These are phyloP conservation scores for Planoprotostelium fungivorum DNA, from an alignment of 78 protist genomes.

Conservation along the genomic window DNA sequence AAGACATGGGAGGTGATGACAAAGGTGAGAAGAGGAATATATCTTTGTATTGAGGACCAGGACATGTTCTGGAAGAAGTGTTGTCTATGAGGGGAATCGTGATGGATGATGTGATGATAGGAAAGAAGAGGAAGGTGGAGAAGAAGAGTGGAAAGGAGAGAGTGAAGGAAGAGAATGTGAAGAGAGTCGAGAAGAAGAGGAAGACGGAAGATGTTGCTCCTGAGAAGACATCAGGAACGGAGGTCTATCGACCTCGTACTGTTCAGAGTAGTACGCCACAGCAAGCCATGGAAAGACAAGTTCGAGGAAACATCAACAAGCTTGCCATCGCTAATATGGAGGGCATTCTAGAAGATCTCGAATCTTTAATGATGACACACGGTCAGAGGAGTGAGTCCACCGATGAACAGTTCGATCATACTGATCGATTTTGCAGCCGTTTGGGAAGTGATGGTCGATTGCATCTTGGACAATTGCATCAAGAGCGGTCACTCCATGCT, in stretches of 20 bases:
- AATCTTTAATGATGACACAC: background rate
- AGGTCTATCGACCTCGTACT: constrained; percentile 43
- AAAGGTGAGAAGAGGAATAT: too few species aligned
- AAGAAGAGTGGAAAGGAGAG: constrained; percentile 7
- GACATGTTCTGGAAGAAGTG: too few species aligned
- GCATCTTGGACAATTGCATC: background rate
- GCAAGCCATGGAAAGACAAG: background rate
- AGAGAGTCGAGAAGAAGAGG: constrained; percentile 28
- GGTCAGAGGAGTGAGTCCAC: background rate
- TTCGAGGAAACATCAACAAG: background rate
- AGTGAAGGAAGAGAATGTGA: background rate
- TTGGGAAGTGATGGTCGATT: background rate
- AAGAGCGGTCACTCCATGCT: background rate
- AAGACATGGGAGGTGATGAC: too few species aligned
- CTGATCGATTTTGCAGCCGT: background rate
- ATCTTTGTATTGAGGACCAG: too few species aligned
- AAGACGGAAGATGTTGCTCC: constrained; percentile 44
- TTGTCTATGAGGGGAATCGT: background rate
- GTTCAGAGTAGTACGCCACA: background rate
- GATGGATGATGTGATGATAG: background rate
- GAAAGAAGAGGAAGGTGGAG: constrained; percentile 13
- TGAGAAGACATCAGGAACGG: constrained; percentile 29
- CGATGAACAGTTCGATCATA: background rate
- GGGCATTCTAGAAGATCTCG: background rate
- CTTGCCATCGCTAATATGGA: background rate